Percentiles rank a stretch among this genome's conserved stretches.
These are phyloP conservation scores for Penicillium cataractarum DNA, from an alignment of 495 filamentous ascomycete genomes.

Conservation along the genomic window DNA sequence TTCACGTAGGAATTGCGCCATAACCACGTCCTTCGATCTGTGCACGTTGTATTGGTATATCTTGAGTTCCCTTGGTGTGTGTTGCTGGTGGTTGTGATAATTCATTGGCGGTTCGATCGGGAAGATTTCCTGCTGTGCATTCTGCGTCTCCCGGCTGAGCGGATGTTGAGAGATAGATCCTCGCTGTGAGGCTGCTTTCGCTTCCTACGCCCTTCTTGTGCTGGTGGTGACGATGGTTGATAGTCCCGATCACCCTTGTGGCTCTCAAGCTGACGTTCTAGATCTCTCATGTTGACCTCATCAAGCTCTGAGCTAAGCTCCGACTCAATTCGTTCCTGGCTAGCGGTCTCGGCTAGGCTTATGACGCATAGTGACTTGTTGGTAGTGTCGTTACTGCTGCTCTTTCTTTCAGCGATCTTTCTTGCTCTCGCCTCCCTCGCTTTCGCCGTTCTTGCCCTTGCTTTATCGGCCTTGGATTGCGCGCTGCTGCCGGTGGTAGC, in stretches of 20 bases:
- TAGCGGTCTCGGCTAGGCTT: background rate
- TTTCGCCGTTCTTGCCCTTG: background rate
- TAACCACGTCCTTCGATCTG: conserved; percentile 19
- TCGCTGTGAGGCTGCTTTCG: background rate
- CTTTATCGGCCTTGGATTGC: background rate
- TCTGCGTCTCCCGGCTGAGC: background rate
- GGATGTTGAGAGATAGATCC: background rate
- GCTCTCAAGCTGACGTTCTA: background rate
- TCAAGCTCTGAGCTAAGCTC: background rate
- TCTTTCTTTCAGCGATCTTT: background rate
- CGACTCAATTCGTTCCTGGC: background rate
- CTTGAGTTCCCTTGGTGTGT: background rate
- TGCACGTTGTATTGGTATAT: conserved; percentile 23
- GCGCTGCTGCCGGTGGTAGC: background rate
- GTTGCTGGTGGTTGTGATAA: background rate
- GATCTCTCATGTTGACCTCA: background rate
- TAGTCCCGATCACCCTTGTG: background rate
- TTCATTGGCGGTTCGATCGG: background rate
- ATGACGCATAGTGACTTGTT: background rate
- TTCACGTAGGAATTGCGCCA: background rate
- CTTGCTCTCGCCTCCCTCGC: background rate
- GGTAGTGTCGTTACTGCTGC: background rate
- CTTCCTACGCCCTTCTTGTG: background rate
- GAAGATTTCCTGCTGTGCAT: background rate
- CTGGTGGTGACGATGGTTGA: background rate